phyloP scores from a whole-genome alignment of 2,329 filamentous ascomycete species.

The Phyllosticta paracitricarpa region DNA sequence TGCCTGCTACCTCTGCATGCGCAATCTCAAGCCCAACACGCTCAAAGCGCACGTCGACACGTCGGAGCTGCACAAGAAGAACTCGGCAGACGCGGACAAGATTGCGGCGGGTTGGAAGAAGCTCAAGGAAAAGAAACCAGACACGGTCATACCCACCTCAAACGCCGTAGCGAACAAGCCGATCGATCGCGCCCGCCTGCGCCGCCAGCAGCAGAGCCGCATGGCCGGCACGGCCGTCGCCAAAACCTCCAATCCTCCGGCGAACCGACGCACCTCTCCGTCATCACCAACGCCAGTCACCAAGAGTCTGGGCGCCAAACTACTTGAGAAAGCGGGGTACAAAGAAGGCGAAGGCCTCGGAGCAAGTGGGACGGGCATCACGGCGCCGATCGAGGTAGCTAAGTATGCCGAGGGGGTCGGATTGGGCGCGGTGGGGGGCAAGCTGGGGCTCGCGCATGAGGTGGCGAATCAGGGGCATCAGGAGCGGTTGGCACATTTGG shows the following conservation, averaged over 20 bases:
- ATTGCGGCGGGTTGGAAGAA: constrained; percentile 5
- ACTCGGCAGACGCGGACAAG: background rate
- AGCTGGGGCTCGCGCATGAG: constrained; percentile 56
- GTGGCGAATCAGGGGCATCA: constrained; percentile 56
- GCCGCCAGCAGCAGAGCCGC: constrained; percentile 5
- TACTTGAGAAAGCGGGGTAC: constrained; percentile 68
- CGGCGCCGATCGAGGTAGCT: constrained; percentile 53
- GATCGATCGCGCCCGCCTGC: constrained; percentile 5
- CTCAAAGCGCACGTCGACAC: constrained; percentile 2
- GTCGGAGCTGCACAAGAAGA: constrained; percentile 6
- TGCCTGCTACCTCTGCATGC: constrained; percentile 7
- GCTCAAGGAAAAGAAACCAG: constrained; percentile 6
- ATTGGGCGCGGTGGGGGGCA: constrained; percentile 58
- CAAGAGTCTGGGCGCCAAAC: constrained; percentile 58
- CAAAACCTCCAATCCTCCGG: background rate
- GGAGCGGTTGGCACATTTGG: constrained; percentile 54
- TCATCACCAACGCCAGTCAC: constrained; percentile 35
- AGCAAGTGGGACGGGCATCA: constrained; percentile 51
- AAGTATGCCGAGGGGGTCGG: constrained; percentile 61
- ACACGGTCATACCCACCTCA: background rate
- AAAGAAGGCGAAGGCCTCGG: constrained; percentile 55
- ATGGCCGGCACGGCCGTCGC: background rate
- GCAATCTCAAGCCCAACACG: constrained; percentile 4
- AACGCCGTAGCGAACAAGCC: background rate
- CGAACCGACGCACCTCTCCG: constrained; percentile 9